phyloP scores from a whole-genome alignment of 1,139 yeast species.

The Candida tropicalis region DNA sequence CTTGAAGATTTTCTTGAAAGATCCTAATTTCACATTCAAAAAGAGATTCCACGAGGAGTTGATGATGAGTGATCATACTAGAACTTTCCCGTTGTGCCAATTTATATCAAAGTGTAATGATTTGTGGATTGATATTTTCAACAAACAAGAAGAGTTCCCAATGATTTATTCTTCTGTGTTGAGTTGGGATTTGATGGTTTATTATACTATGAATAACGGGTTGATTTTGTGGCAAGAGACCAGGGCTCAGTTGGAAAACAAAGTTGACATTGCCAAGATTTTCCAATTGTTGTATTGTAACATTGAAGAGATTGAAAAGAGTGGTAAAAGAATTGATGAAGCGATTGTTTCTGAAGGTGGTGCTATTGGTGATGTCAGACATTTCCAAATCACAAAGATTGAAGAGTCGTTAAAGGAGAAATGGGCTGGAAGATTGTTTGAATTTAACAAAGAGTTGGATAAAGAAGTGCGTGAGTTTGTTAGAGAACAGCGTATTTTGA shows the following conservation, averaged over 20 bases:
- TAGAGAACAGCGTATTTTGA: conserved; percentile 74
- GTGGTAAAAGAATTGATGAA: conserved; percentile 39
- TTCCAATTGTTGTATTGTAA: conserved; percentile 40
- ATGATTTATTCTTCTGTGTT: conserved; percentile 48
- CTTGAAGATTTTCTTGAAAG: conserved; percentile 53
- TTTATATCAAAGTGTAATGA: conserved; percentile 40
- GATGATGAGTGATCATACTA: conserved; percentile 48
- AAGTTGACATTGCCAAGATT: conserved; percentile 53
- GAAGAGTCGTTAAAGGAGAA: conserved; percentile 32
- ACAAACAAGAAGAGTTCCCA: conserved; percentile 34
- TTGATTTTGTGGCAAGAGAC: conserved; percentile 72
- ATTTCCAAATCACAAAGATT: conserved; percentile 51
- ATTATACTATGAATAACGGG: conserved; percentile 57
- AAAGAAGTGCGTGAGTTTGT: conserved; percentile 74
- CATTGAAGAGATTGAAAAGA: conserved; percentile 31
- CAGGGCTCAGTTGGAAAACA: conserved; percentile 48
- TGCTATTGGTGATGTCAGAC: conserved; percentile 48
- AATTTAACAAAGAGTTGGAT: conserved; percentile 54
- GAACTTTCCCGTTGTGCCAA: conserved; percentile 46
- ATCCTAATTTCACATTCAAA: conserved; percentile 58
- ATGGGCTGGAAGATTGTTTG: conserved; percentile 44
- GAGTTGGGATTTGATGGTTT: conserved; percentile 59
- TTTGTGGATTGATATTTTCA: conserved; percentile 45
- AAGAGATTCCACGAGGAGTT: conserved; percentile 62
- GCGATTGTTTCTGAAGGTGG: conserved; percentile 49